Evolutionary conservation across 2,329 filamentous ascomycete species (phyloP).

Genomic region (Sporothrix variecibatus): DNA sequence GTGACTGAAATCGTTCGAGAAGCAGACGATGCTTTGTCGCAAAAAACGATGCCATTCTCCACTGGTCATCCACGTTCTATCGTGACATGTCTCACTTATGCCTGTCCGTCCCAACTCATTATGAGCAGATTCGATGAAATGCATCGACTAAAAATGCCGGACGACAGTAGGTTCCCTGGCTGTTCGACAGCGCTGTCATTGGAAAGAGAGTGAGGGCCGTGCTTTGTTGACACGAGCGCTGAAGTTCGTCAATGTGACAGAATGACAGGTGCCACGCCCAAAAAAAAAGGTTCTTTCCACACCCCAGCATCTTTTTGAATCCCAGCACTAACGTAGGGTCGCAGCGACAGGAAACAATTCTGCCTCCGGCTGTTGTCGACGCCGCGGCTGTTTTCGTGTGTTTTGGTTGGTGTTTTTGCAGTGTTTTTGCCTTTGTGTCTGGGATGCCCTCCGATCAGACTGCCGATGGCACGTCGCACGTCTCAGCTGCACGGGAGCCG

Average conservation of each 20-base stretch:
- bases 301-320: neutral
- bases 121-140: neutral
- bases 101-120: neutral
- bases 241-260: neutral
- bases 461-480: conserved; percentile 36
- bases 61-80: neutral
- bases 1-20: neutral
- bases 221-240: neutral
- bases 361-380: conserved; percentile 13
- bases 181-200: neutral
- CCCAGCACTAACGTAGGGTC: neutral
- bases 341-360: neutral
- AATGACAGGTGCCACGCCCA: neutral
- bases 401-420: neutral
- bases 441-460: conserved; percentile 36
- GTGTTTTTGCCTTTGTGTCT: neutral
- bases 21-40: neutral
- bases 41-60: neutral
- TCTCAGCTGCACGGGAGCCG: conserved; percentile 36
- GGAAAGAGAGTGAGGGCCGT: neutral
- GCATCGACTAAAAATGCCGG: neutral
- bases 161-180: neutral
- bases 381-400: neutral
- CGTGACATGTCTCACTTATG: neutral
- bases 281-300: neutral